Percentiles rank a stretch among this genome's conserved stretches.
Conservation (phyloP, 139 green algal genomes). For the Volvox africanus region DNA sequence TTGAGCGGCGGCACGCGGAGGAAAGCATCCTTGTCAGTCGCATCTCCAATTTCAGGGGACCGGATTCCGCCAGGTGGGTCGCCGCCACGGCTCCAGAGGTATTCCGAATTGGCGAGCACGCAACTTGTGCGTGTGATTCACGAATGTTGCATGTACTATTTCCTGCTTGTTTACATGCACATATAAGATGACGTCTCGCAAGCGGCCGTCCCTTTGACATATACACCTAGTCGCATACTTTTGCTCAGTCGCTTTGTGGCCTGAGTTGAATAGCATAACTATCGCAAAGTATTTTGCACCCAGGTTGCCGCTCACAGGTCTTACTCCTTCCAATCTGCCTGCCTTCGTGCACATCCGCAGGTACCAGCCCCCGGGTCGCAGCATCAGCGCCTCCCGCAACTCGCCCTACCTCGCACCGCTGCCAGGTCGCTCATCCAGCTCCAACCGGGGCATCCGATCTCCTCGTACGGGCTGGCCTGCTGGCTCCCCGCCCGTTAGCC, state of each 20-base stretch:
- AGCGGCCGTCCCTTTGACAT: no score
- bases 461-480: not conserved
- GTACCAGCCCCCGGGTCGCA: constrained; percentile 31
- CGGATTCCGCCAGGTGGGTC: constrained; percentile 18
- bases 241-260: no score
- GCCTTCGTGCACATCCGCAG: not conserved
- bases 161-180: no score
- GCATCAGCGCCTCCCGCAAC: not conserved
- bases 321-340: not conserved
- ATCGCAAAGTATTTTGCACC: no score
- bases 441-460: not conserved
- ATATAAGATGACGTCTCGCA: no score
- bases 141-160: no score
- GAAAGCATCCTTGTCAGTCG: constrained; percentile 28
- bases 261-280: no score
- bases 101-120: no score
- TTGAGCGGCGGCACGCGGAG: constrained; percentile 28
- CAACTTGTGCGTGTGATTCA: no score
- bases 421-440: not conserved
- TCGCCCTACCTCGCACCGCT: constrained; percentile 24
- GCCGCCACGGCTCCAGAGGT: no score
- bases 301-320: not conserved
- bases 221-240: no score
- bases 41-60: constrained; percentile 53
- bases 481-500: not conserved